These are phyloP conservation scores for Phytophthora citrophthora DNA, from an alignment of 352 stramenopile species.

Conservation along the genomic window DNA sequence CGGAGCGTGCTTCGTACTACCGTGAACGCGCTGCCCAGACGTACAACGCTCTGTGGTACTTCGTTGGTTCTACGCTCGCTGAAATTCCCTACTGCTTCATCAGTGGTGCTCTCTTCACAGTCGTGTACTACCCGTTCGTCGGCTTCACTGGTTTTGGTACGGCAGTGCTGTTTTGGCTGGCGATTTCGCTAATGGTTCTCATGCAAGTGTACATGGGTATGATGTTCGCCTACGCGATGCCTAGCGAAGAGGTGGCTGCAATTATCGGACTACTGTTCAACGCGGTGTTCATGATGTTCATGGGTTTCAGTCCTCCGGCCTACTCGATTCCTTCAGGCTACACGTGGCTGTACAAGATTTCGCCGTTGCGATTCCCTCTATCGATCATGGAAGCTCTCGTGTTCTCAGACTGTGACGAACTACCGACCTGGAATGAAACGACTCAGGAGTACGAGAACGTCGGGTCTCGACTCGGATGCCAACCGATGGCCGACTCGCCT, in stretches of 20 bases:
- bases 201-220: slow-evolving; percentile 39
- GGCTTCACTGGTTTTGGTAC: slow-evolving; percentile 27
- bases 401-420: slow-evolving; percentile 35
- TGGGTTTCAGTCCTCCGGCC: slow-evolving; percentile 53
- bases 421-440: slow-evolving; percentile 28
- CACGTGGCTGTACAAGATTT: slow-evolving; percentile 34
- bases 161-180: slow-evolving; percentile 33
- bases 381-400: slow-evolving; percentile 16
- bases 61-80: slow-evolving; percentile 47
- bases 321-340: slow-evolving; percentile 38
- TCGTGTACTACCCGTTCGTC: slow-evolving; percentile 41
- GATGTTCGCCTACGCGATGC: slow-evolving; percentile 36
- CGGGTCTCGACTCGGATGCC: slow-evolving; percentile 26
- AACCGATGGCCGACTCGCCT: slow-evolving; percentile 21
- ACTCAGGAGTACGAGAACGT: slow-evolving; percentile 15
- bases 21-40: slow-evolving; percentile 74
- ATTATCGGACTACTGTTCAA: slow-evolving; percentile 43
- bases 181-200: slow-evolving; percentile 29
- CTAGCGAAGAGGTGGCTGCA: slow-evolving; percentile 33
- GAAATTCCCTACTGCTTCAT: slow-evolving; percentile 74
- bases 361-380: slow-evolving; percentile 23
- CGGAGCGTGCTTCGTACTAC: slow-evolving; percentile 81
- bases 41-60: slow-evolving; percentile 80
- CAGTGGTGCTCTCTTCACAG: slow-evolving; percentile 27
- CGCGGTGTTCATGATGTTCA: slow-evolving; percentile 49